Conservation (phyloP, 805 yeast species). For the Clavispora fructus region DNA sequence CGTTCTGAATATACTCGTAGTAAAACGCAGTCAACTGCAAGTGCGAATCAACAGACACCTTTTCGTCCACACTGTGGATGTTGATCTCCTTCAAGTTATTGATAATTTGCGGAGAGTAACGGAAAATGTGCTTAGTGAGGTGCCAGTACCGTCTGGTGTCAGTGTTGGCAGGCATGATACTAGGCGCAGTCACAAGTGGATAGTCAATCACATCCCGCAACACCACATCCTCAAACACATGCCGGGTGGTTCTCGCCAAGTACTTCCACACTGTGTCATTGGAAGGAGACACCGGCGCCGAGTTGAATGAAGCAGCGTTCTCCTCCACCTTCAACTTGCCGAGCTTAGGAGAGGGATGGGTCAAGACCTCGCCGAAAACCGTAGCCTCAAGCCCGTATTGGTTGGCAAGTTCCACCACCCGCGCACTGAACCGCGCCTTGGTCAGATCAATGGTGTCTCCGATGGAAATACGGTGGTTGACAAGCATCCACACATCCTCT, state of each 20-base stretch:
- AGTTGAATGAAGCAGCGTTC: neutral
- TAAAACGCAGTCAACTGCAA: constrained; percentile 53
- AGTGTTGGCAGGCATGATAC: constrained; percentile 63
- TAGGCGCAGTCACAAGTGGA: constrained; percentile 47
- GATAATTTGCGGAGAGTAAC: constrained; percentile 48
- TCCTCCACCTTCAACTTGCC: neutral
- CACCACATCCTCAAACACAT: constrained; percentile 42
- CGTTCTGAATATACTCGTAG: constrained; percentile 24
- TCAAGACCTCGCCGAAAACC: constrained; percentile 9
- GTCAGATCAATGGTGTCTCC: constrained; percentile 23
- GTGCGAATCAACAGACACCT: constrained; percentile 50
- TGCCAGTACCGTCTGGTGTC: constrained; percentile 66
- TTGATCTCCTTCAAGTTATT: constrained; percentile 29
- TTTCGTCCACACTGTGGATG: constrained; percentile 59
- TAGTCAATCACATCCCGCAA: constrained; percentile 21
- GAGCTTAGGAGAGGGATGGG: neutral
- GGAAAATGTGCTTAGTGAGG: constrained; percentile 54
- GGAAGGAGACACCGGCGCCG: constrained; percentile 12
- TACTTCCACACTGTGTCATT: constrained; percentile 35
- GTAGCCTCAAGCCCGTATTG: constrained; percentile 10
- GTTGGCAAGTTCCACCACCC: constrained; percentile 21
- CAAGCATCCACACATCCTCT: constrained; percentile 23
- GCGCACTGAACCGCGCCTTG: constrained; percentile 19
- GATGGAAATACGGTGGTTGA: constrained; percentile 33
- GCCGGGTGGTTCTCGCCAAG: constrained; percentile 41